Percentiles rank a stretch among this genome's conserved stretches.
phyloP scores from a whole-genome alignment of 1,284 basidiomycete genomes.

The Melampsora medusae region DNA sequence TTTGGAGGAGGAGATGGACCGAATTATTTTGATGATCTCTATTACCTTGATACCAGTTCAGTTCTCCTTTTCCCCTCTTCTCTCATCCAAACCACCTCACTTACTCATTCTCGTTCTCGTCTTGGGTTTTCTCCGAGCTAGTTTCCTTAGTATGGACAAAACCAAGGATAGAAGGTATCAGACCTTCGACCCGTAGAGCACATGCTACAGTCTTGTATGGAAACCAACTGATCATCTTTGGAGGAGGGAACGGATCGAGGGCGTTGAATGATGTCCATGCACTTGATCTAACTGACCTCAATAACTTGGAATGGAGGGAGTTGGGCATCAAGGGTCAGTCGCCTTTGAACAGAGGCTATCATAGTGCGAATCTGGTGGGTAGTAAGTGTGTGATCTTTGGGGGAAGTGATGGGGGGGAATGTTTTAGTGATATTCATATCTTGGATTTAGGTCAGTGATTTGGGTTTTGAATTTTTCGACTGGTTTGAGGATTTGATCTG shows the following conservation, averaged over 20 bases:
- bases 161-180: constrained; percentile 43
- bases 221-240: constrained; percentile 47
- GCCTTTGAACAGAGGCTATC: constrained; percentile 48
- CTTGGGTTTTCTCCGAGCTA: neutral
- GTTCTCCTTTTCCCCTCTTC: neutral
- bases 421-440: constrained; percentile 44
- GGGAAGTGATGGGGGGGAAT: constrained; percentile 40
- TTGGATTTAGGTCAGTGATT: constrained; percentile 29
- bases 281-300: constrained; percentile 46
- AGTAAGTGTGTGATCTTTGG: constrained; percentile 43
- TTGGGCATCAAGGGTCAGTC: constrained; percentile 45
- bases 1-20: constrained; percentile 50
- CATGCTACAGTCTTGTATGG: constrained; percentile 48
- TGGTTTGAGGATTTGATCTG: too few relatives aligned
- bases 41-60: constrained; percentile 47
- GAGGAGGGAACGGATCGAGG: constrained; percentile 49
- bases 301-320: constrained; percentile 45
- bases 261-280: constrained; percentile 48
- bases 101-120: neutral
- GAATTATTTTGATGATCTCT: constrained; percentile 48
- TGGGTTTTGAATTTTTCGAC: neutral
- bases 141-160: constrained; percentile 46
- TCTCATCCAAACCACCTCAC: neutral
- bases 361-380: constrained; percentile 39
- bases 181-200: constrained; percentile 48